Percentiles rank a stretch among this genome's conserved stretches.
Evolutionary conservation across 495 filamentous ascomycete species (phyloP).

Genomic region (Physcia stellaris): DNA sequence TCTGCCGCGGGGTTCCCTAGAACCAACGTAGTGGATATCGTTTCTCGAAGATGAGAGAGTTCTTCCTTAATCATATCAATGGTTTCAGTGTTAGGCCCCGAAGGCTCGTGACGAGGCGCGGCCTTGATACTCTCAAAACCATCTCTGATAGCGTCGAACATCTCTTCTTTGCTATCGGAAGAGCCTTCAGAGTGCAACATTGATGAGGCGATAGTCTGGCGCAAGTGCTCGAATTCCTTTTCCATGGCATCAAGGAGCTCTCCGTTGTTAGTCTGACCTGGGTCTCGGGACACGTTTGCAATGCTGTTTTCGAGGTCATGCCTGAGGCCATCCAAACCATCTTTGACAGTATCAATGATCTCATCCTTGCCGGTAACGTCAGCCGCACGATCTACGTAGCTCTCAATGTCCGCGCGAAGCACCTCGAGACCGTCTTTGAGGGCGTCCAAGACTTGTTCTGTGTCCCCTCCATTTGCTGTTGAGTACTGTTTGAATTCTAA

Average conservation of each 20-base stretch:
- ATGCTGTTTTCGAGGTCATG: slow-evolving; percentile 55
- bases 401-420: slow-evolving; percentile 66
- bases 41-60: slow-evolving; percentile 55
- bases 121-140: slow-evolving; percentile 29
- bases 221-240: slow-evolving; percentile 55
- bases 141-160: slow-evolving; percentile 49
- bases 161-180: slow-evolving; percentile 30
- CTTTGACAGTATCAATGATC: slow-evolving; percentile 59
- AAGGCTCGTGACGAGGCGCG: not conserved
- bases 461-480: slow-evolving; percentile 58
- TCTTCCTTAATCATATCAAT: slow-evolving; percentile 57
- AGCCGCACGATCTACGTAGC: slow-evolving; percentile 55
- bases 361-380: slow-evolving; percentile 61
- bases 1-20: slow-evolving; percentile 38
- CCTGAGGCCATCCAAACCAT: slow-evolving; percentile 58
- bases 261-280: slow-evolving; percentile 27
- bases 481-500: slow-evolving; percentile 63
- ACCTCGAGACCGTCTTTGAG: slow-evolving; percentile 74
- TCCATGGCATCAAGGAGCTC: slow-evolving; percentile 59
- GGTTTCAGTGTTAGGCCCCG: slow-evolving; percentile 19
- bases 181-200: slow-evolving; percentile 35
- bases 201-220: slow-evolving; percentile 45
- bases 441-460: slow-evolving; percentile 69
- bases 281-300: slow-evolving; percentile 29
- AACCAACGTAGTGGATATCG: slow-evolving; percentile 55